Base-by-base conservation (phyloP, 495 filamentous ascomycete species). In the Annulohypoxylon nitens region DNA sequence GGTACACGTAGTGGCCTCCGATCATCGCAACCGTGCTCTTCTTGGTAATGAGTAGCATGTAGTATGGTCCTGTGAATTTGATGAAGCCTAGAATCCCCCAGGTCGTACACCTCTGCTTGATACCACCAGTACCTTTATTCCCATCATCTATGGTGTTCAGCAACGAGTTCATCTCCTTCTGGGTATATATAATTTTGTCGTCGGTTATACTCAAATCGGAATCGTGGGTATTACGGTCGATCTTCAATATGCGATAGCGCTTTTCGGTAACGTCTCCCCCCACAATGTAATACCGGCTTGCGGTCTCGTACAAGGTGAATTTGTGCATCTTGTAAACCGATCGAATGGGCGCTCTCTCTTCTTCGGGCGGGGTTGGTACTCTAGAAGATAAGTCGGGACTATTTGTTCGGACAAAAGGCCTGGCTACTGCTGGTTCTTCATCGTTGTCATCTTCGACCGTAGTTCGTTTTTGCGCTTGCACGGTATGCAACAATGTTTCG, bases 31-130 rank as follows among this genome's bases (percentile, higher is more conserved):
- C 94, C 63, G 97, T 95, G 78, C 93, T 95, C 79, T 95, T 89
- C 81, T 98, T 98, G 47, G 95, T 99, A 74, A 97, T 93, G 50
- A 98, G 80, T 7, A 98, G 86, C 95, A 99, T 98, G 73, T 99
- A 99, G 78, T 94, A 97, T n/a, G 93, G 90, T 6, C 93, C 95
- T 6, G 96, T 99, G 77, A 99, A 98, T 61, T 93, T 88, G 75
- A 99, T 94, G 77, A 99, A 98, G 1, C 96, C 96, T 25, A 99
- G 84, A 30, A 99, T 83, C 25, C 96, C 96, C 95, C 94, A 99
- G 23, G 92, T 93, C 60, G 90, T 97, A 80, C 93, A 96, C 70
- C 91, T 93, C 64, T 97, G 86, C 79, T 92, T 95, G 81, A 99
- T 84, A 2, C 96, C 96, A n/a, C 96, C 96, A 0, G 92, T 92